A percentile compares a stretch with the other conserved stretches of the same genome.
These are phyloP conservation scores for Pythium guiyangense DNA, from an alignment of 352 stramenopile genomes.

Conservation along the genomic window DNA sequence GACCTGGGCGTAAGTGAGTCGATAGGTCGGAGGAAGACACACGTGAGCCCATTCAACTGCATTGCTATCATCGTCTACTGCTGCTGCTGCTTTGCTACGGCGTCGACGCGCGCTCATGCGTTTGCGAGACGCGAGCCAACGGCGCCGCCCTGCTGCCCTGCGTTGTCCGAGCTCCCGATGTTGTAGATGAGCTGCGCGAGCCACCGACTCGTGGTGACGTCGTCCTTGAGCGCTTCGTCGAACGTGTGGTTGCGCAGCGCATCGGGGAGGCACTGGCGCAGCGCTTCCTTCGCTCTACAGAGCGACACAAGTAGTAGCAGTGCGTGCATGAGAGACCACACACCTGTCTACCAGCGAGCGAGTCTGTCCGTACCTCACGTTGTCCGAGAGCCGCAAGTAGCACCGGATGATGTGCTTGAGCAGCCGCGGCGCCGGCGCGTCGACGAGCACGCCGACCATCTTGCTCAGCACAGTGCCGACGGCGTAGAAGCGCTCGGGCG, in stretches of 20 bases:
- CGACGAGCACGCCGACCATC: conserved; percentile 95
- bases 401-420: conserved; percentile 99
- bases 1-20: no score
- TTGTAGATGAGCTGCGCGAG: conserved; percentile 94
- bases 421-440: conserved; percentile 91
- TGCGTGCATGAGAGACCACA: conserved; percentile 3
- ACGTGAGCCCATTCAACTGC: background rate
- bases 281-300: conserved; percentile 92
- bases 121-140: conserved; percentile 15
- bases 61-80: background rate
- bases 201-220: conserved; percentile 96
- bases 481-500: conserved; percentile 91
- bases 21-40: no score
- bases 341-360: background rate
- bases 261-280: conserved; percentile 94
- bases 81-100: background rate
- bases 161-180: conserved; percentile 38
- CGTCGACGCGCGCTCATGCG: conserved; percentile 5
- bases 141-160: conserved; percentile 8
- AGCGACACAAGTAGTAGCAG: conserved; percentile 17
- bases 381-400: conserved; percentile 94
- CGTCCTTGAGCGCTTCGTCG: conserved; percentile 91
- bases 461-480: conserved; percentile 93
- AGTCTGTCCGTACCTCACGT: conserved; percentile 24
- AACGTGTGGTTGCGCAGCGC: conserved; percentile 96